phyloP scores from a whole-genome alignment of 805 yeast species.

The Nakazawaea peltata region DNA sequence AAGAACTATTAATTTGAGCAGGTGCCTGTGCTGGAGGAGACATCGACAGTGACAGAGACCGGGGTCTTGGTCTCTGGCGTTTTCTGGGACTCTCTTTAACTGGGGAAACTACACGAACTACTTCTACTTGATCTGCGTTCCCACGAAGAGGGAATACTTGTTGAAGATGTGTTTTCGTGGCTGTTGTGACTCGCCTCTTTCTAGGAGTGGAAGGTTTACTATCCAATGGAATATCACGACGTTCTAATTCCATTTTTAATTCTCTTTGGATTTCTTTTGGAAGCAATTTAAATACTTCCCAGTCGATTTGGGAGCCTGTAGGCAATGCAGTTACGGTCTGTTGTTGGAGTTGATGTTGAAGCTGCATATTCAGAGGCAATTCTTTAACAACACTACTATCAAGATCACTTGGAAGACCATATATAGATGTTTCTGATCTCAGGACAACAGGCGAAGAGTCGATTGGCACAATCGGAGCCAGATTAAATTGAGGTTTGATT shows the following conservation, averaged over 20 bases:
- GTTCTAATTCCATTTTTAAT: conserved; percentile 40
- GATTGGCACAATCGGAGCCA: neutral
- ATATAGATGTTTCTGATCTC: conserved; percentile 3
- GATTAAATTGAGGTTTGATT: neutral
- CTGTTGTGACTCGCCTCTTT: neutral
- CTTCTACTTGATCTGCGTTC: conserved; percentile 7
- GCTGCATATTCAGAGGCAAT: conserved; percentile 15
- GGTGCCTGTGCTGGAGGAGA: neutral
- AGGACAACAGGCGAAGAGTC: neutral
- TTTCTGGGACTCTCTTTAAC: conserved; percentile 5
- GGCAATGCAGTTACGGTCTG: conserved; percentile 14
- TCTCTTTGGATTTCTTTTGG: conserved; percentile 65
- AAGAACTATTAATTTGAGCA: conserved; percentile 1
- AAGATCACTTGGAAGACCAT: conserved; percentile 20
- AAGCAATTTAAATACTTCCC: conserved; percentile 54
- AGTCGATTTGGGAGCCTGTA: conserved; percentile 28
- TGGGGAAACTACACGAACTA: conserved; percentile 5
- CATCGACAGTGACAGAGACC: neutral
- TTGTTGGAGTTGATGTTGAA: conserved; percentile 10
- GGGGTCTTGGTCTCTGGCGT: neutral
- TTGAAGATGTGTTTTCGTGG: conserved; percentile 13
- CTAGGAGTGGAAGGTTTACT: conserved; percentile 2
- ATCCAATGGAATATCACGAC: conserved; percentile 24
- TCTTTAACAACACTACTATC: conserved; percentile 19
- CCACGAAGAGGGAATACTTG: conserved; percentile 14